These are phyloP conservation scores for Bauhinia variegata DNA, from an alignment of 306 rosid genomes.

Conservation along the genomic window DNA sequence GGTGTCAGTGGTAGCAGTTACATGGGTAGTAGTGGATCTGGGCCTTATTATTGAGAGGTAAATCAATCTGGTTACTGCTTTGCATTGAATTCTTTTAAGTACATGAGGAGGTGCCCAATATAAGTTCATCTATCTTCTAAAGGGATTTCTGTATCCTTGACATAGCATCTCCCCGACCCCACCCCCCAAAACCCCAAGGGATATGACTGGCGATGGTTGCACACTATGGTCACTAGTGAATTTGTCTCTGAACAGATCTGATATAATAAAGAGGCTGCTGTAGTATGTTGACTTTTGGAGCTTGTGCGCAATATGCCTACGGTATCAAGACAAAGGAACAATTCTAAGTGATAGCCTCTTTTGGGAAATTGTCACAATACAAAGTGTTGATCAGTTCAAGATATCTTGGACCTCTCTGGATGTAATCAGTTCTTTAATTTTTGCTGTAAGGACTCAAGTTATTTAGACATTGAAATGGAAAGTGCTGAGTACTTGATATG, in stretches of 20 bases:
- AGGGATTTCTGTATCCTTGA: slow-evolving; percentile 41
- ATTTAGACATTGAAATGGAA: slow-evolving; percentile 47
- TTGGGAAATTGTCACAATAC: slow-evolving; percentile 29
- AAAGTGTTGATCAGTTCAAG: slow-evolving; percentile 43
- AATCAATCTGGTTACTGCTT: slow-evolving; percentile 27
- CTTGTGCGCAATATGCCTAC: slow-evolving; percentile 56
- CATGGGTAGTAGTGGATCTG: slow-evolving; percentile 77
- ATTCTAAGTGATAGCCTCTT: slow-evolving; percentile 41
- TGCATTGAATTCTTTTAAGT: slow-evolving; percentile 8
- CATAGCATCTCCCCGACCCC: too few relatives aligned
- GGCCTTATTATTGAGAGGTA: slow-evolving; percentile 93
- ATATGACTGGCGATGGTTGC: slow-evolving; percentile 57
- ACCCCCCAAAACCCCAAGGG: too few relatives aligned
- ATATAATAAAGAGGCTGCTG: slow-evolving; percentile 67
- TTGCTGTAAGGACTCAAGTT: slow-evolving; percentile 53
- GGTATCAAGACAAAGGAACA: slow-evolving; percentile 54
- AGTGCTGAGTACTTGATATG: slow-evolving; percentile 45
- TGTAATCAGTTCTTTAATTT: slow-evolving; percentile 37
- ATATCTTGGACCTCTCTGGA: slow-evolving; percentile 38
- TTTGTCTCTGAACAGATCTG: slow-evolving; percentile 81
- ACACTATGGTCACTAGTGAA: slow-evolving; percentile 62
- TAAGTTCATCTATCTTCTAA: slow-evolving; percentile 25
- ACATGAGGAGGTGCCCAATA: neutral
- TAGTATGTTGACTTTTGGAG: slow-evolving; percentile 68
- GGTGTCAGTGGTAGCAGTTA: slow-evolving; percentile 76